Base-by-base conservation (phyloP, 2,329 filamentous ascomycete genomes). In the Penicillium psychrosexuale region DNA sequence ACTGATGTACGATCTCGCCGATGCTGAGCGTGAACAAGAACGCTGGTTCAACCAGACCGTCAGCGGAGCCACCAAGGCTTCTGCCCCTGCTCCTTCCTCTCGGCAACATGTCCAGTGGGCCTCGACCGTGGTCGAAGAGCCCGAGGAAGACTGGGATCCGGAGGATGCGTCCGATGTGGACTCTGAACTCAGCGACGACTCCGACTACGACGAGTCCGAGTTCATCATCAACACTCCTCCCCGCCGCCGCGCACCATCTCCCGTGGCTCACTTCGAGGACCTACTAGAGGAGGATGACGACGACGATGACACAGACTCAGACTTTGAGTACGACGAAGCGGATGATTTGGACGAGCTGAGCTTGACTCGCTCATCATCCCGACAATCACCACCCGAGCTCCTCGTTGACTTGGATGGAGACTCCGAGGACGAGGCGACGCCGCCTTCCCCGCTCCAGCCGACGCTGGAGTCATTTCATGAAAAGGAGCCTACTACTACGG, bases 21-120 rank as follows among this genome's bases (percentile, higher is more conserved):
- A 96, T 56, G 93, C 93, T 71, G 94, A 97, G 82, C 85, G 87
- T 67, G 91, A 97, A 76, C 94, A 97, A 78, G 93, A 97, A 78
- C 87, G 85, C 64, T 97, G 92, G 92, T 97, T 97, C 87, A 95
- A 97, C 84, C 88, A 91, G 75, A 94, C 91, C 59, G 90, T 97
- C 76, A 87, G 84, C 72, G 89, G 88, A 69, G 89, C 89, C 65
- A 80, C 81, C 71, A 82, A 77, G 65, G 76, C 72, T 51, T 61
- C 67, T 8, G 75, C 72, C 50, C 59, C 67, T 12, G 55, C 56
- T 49, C 59, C 67, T 11, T 57, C 56, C 11, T 68, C 77, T 58
- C 80, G 87, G 60, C 84, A 83, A 73, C 90, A 90, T 78, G 85
- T 96, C 66, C 88, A 93, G 80, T 96, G 91, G 90, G 89, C 90